Evolutionary conservation across 2,329 filamentous ascomycete genomes (phyloP), one percentile per base, ranked within the genome.

Genomic region (Cryphonectria japonica): DNA sequence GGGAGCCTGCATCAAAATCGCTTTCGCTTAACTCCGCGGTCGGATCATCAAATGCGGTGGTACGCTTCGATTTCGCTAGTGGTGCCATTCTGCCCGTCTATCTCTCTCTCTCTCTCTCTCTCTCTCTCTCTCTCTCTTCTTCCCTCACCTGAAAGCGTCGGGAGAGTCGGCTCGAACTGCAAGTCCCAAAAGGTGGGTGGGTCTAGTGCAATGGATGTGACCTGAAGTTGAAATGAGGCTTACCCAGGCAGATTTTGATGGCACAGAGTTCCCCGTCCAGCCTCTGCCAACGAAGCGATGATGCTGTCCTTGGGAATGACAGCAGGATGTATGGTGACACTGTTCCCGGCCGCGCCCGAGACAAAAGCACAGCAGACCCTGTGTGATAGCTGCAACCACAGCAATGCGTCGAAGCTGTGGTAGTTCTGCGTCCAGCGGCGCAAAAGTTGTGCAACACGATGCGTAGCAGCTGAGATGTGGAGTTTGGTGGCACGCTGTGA

Each of bases 11-110:
- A 37, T 71, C 63, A 59, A 59, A 41, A 46, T 69, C 66, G 69
- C 69, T 73, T 62, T 64, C 37, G 41, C 67, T 69, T 39, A 66
- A 68, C 8, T 41, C 54, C 7, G 71, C 66, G 19, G 66, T 64
- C 39, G 60, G 66, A 41, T 71, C 69, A 22, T 69, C 66, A 26
- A 19, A 19, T 46, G 52, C 63, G n/a, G 59, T 71, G 67, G 65
- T 57, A 71, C 62, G 66, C 50, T 52, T 46, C 62, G 52, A 60
- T 63, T 26, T 57, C 59, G 57, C 32, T 7, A 37, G 14, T 16
- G 71, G 61, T 29, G 37, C 67, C 67, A 69, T 69, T 9, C 11
- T n/a, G 32, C 26, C 37, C 14, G 3, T 16, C 14, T 32, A n/a
- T 61, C 16, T 46, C 22, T 22, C 16, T 22, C 19, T 22, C 19